Percentiles rank a stretch among this genome's conserved stretches.
Conservation (phyloP, 345 rosid genomes). For the Limnanthes douglasii region DNA sequence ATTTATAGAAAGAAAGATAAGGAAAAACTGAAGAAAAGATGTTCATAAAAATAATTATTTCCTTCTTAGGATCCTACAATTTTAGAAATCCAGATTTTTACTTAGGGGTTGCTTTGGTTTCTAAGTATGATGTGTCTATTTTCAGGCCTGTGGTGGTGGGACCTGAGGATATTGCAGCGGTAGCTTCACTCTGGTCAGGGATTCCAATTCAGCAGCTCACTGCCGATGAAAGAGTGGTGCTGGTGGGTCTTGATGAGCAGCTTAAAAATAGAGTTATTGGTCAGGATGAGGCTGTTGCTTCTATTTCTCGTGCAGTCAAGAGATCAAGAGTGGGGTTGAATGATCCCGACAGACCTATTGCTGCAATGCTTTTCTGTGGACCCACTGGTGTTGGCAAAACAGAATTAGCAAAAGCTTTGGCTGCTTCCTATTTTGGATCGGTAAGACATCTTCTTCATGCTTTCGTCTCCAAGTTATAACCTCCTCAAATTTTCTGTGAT, state of each 20-base stretch:
- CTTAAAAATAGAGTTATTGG: slow-evolving; percentile 74
- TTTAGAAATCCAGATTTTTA: too few species aligned
- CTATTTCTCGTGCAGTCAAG: slow-evolving; percentile 92
- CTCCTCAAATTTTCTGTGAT: too few species aligned
- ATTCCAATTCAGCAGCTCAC: slow-evolving; percentile 95
- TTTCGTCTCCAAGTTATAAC: slow-evolving; percentile 3
- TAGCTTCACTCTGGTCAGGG: slow-evolving; percentile 95
- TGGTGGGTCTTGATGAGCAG: slow-evolving; percentile 67
- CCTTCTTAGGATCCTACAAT: too few species aligned
- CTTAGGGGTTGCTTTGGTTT: slow-evolving; percentile 1
- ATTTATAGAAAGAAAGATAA: background rate
- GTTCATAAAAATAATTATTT: slow-evolving; percentile 6
- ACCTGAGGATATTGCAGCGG: slow-evolving; percentile 87
- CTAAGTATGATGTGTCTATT: slow-evolving; percentile 11
- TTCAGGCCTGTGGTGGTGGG: slow-evolving; percentile 64
- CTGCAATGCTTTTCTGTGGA: slow-evolving; percentile 96
- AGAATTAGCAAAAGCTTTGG: slow-evolving; percentile 81
- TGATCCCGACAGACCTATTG: slow-evolving; percentile 85
- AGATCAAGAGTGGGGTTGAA: slow-evolving; percentile 87
- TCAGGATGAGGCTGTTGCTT: slow-evolving; percentile 89
- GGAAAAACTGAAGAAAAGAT: slow-evolving; percentile 1
- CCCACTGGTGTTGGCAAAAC: slow-evolving; percentile 99
- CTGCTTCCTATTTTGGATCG: slow-evolving; percentile 79
- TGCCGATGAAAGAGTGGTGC: slow-evolving; percentile 73
- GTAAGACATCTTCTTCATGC: slow-evolving; percentile 26